Conservation (phyloP, 306 rosid genomes). For the Pyrus pyrifolia region DNA sequence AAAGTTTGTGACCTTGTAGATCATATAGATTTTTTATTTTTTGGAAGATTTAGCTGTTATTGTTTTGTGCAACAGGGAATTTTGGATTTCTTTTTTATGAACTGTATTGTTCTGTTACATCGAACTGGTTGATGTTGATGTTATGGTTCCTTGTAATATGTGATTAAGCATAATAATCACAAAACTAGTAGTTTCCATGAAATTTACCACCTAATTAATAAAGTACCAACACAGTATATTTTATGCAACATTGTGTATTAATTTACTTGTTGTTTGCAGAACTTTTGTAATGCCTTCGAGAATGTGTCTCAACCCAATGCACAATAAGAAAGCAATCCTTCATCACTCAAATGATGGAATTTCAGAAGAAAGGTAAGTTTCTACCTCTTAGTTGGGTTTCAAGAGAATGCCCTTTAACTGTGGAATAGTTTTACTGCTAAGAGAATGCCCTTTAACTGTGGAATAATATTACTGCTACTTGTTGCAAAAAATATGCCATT, state of each 20-base stretch:
- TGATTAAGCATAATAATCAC: background rate
- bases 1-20: background rate
- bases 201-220: background rate
- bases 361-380: constrained; percentile 61
- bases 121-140: background rate
- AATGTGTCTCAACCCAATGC: constrained; percentile 92
- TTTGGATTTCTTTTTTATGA: background rate
- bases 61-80: background rate
- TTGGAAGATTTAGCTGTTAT: background rate
- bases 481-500: background rate
- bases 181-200: background rate
- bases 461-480: background rate
- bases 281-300: constrained; percentile 90
- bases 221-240: background rate
- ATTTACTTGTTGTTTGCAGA: constrained; percentile 39
- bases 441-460: background rate
- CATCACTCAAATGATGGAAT: constrained; percentile 41
- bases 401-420: background rate
- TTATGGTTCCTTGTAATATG: background rate
- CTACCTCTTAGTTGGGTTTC: constrained; percentile 1
- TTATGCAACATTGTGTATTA: background rate
- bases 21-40: background rate
- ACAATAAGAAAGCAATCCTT: constrained; percentile 83
- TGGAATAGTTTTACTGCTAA: background rate
- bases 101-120: background rate